A percentile compares a stretch with the other conserved stretches of the same genome.
Evolutionary conservation across 352 stramenopile species (phyloP).

Genomic region (Thalassiosira hispida): DNA sequence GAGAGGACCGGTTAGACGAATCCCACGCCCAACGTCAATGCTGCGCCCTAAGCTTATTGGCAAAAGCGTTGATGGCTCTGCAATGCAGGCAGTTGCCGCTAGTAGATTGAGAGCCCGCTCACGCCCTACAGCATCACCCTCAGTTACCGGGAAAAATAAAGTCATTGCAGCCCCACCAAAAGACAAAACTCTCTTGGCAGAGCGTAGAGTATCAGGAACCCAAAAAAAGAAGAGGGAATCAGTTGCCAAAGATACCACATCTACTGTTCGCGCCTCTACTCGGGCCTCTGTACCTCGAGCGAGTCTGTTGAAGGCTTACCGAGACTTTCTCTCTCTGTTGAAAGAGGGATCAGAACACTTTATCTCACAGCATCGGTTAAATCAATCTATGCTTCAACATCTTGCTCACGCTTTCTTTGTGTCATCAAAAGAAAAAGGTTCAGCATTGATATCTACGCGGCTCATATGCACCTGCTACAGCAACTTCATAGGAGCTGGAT

Average conservation of each 20-base stretch:
- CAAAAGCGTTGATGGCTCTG: slow-evolving; percentile 78
- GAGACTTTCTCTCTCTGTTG: slow-evolving; percentile 38
- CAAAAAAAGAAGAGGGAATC: slow-evolving; percentile 42
- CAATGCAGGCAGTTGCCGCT: slow-evolving; percentile 76
- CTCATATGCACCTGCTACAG: slow-evolving; percentile 48
- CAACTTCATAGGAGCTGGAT: slow-evolving; percentile 34
- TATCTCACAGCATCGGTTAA: slow-evolving; percentile 16
- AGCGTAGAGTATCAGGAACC: slow-evolving; percentile 21
- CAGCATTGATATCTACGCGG: slow-evolving; percentile 17
- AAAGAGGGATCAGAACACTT: slow-evolving; percentile 24
- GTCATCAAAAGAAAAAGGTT: slow-evolving; percentile 25
- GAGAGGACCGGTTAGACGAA: slow-evolving; percentile 47
- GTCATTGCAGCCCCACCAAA: slow-evolving; percentile 14
- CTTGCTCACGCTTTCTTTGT: slow-evolving; percentile 37
- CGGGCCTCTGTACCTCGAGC: slow-evolving; percentile 10
- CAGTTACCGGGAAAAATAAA: slow-evolving; percentile 29
- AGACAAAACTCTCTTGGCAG: slow-evolving; percentile 15
- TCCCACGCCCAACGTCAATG: slow-evolving; percentile 68
- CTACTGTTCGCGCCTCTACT: slow-evolving; percentile 11
- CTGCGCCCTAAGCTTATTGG: slow-evolving; percentile 78
- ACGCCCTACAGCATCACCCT: slow-evolving; percentile 37
- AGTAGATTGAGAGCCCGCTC: slow-evolving; percentile 72
- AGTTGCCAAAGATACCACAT: slow-evolving; percentile 26
- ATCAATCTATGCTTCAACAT: slow-evolving; percentile 42
- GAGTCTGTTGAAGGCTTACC: slow-evolving; percentile 38